A percentile compares a stretch with the other conserved stretches of the same genome.
Conservation (phyloP, 2,329 filamentous ascomycete genomes). For the Alternaria sp. region DNA sequence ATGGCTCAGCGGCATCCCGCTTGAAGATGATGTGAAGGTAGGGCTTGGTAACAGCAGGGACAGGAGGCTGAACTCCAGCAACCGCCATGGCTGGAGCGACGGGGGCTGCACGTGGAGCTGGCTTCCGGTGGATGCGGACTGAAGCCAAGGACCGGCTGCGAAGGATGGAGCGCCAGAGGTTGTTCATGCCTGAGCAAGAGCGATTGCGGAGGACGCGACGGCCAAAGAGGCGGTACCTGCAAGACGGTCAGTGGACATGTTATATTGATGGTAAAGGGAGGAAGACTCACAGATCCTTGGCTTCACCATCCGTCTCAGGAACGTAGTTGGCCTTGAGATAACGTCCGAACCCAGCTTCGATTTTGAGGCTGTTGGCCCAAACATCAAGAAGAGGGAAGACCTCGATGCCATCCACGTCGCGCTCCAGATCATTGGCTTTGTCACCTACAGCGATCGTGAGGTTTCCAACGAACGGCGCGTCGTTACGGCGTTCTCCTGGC, state of each 20-base stretch:
- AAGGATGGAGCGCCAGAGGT: conserved; percentile 35
- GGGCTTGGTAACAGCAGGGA: conserved; percentile 11
- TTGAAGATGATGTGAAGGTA: conserved; percentile 43
- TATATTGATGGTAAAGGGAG: not conserved
- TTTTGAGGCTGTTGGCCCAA: conserved; percentile 42
- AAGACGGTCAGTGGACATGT: conserved; percentile 5
- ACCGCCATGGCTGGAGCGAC: not conserved
- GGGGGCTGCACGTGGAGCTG: not conserved
- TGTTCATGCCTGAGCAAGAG: conserved; percentile 34
- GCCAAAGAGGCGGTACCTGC: conserved; percentile 44
- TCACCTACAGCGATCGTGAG: conserved; percentile 40
- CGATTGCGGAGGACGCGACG: conserved; percentile 32
- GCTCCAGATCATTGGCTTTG: conserved; percentile 25
- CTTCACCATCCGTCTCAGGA: conserved; percentile 38
- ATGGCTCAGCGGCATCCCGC: conserved; percentile 27
- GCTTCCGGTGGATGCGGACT: conserved; percentile 33
- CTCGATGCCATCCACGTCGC: conserved; percentile 28
- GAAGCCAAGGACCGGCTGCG: conserved; percentile 32
- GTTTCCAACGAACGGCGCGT: conserved; percentile 37
- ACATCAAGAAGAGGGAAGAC: conserved; percentile 35
- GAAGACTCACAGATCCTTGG: conserved; percentile 42
- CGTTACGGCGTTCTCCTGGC: conserved; percentile 9
- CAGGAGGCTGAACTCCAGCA: not conserved
- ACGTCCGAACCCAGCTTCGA: conserved; percentile 43
- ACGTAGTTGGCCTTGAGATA: conserved; percentile 30